Conservation (phyloP, 2,329 filamentous ascomycete genomes). For the Trichophaea hybrida region DNA sequence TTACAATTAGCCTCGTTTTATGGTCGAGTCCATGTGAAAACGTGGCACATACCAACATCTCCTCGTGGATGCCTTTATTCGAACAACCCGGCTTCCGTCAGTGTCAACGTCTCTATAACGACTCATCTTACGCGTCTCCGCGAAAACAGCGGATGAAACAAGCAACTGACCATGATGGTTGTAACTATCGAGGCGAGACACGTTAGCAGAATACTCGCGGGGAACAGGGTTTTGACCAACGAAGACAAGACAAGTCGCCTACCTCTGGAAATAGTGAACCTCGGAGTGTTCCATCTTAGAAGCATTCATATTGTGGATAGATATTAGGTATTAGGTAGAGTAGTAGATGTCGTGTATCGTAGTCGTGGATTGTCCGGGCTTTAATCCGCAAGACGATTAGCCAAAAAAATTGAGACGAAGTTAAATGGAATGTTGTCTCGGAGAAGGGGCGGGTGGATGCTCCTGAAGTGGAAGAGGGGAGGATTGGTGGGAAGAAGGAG, state of each 20-base stretch:
- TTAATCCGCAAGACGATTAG: background rate
- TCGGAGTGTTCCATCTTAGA: slow-evolving; percentile 68
- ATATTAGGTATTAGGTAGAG: background rate
- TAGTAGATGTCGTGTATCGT: background rate
- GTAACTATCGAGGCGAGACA: slow-evolving; percentile 46
- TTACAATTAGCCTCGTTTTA: slow-evolving; percentile 24
- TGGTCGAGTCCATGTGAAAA: slow-evolving; percentile 5
- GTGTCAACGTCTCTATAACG: slow-evolving; percentile 28
- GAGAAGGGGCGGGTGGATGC: background rate
- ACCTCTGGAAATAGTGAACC: slow-evolving; percentile 99
- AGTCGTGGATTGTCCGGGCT: too few relatives aligned
- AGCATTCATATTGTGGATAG: slow-evolving; percentile 10
- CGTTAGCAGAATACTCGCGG: background rate
- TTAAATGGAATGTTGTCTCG: background rate
- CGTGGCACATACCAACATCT: slow-evolving; percentile 61
- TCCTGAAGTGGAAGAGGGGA: background rate
- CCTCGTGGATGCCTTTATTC: slow-evolving; percentile 73
- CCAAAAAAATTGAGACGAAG: background rate
- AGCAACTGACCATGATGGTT: slow-evolving; percentile 77
- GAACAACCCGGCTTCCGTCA: slow-evolving; percentile 29
- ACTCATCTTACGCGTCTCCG: slow-evolving; percentile 14
- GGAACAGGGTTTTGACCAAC: background rate
- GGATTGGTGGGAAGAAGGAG: background rate
- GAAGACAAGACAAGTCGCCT: slow-evolving; percentile 22
- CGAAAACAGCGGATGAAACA: slow-evolving; percentile 5